Evolutionary conservation across 768 basidiomycete species (phyloP).

Genomic region (Pleurotus platypus): DNA sequence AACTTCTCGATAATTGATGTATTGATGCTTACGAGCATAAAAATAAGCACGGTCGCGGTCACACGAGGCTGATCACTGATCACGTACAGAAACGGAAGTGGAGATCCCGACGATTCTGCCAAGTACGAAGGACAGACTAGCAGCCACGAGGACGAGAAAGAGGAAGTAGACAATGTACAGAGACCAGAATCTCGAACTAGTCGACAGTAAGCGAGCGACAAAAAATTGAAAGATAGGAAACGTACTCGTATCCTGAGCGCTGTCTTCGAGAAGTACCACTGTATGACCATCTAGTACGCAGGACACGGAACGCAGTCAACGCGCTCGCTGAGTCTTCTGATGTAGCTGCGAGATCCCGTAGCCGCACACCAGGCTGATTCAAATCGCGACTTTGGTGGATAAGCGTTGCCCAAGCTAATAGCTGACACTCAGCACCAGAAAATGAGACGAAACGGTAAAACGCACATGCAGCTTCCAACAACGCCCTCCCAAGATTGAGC

Average conservation of each 20-base stretch:
- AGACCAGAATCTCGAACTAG: slow-evolving; percentile 33
- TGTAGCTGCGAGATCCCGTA: slow-evolving; percentile 32
- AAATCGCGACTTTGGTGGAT: slow-evolving; percentile 34
- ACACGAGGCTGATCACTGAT: neutral
- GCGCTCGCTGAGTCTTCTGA: slow-evolving; percentile 26
- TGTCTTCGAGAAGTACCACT: slow-evolving; percentile 26
- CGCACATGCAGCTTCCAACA: slow-evolving; percentile 36
- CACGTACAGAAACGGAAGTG: slow-evolving; percentile 24
- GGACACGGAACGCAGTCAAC: slow-evolving; percentile 24
- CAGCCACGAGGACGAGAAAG: slow-evolving; percentile 23
- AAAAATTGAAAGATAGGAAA: neutral
- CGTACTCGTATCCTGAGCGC: slow-evolving; percentile 34
- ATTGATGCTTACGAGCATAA: slow-evolving; percentile 25
- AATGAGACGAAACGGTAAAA: slow-evolving; percentile 4
- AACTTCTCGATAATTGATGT: slow-evolving; percentile 28
- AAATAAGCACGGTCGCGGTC: neutral
- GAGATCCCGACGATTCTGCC: slow-evolving; percentile 33
- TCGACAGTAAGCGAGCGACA: slow-evolving; percentile 1
- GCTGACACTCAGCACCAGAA: neutral
- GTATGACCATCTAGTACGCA: slow-evolving; percentile 31
- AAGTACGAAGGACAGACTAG: slow-evolving; percentile 29
- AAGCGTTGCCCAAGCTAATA: slow-evolving; percentile 39
- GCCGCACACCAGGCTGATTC: slow-evolving; percentile 26
- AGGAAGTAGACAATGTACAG: slow-evolving; percentile 33
- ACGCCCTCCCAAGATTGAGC: slow-evolving; percentile 21